phyloP scores from a whole-genome alignment of 345 rosid genomes.

The Conringia planisiliqua region DNA sequence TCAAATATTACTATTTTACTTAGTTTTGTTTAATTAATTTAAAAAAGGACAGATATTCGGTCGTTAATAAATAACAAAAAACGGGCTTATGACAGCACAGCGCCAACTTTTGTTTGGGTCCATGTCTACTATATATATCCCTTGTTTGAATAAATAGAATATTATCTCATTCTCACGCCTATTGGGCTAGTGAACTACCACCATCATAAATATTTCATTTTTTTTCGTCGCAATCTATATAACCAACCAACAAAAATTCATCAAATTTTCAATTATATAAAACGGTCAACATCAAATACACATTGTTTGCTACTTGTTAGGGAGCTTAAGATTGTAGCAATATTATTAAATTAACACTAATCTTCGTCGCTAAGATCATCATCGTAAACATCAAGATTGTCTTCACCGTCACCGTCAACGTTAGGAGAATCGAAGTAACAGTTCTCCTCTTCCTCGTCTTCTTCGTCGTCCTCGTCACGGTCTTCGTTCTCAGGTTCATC shows the following conservation, averaged over 20 bases:
- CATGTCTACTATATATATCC: neutral
- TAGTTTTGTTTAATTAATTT: neutral
- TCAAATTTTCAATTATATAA: neutral
- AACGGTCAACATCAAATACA: neutral
- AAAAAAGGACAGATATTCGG: slow-evolving; percentile 23
- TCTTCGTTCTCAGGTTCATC: slow-evolving; percentile 27
- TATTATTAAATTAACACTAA: neutral
- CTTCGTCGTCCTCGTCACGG: slow-evolving; percentile 13
- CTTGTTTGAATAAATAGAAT: neutral
- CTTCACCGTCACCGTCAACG: slow-evolving; percentile 31
- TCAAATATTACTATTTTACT: neutral
- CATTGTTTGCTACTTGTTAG: neutral
- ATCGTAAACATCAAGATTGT: slow-evolving; percentile 39
- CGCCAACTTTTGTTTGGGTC: slow-evolving; percentile 19
- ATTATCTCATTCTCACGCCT: neutral
- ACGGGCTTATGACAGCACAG: slow-evolving; percentile 11
- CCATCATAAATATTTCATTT: neutral
- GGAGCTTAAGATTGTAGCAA: neutral
- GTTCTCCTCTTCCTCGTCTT: slow-evolving; percentile 9
- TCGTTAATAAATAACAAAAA: slow-evolving; percentile 6
- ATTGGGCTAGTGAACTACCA: neutral
- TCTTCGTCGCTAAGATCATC: slow-evolving; percentile 43
- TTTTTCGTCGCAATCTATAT: neutral
- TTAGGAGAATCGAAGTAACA: slow-evolving; percentile 3
- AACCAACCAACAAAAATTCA: neutral